A percentile compares a stretch with the other conserved stretches of the same genome.
phyloP scores from a whole-genome alignment of 202 grass and related monocot genomes.

The Panicum hallii region DNA sequence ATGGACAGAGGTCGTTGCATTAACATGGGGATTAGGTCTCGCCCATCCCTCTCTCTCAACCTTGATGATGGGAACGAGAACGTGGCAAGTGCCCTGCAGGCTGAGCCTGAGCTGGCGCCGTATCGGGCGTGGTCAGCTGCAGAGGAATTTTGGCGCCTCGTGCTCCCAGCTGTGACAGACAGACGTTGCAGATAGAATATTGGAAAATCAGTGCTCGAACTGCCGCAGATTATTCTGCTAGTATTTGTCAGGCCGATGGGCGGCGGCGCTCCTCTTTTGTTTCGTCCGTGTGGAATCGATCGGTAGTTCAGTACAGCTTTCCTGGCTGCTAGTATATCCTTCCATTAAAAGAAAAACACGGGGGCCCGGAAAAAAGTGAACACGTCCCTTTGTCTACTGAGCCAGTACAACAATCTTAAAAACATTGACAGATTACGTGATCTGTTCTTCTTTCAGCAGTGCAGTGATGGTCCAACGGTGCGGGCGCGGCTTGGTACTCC shows the following conservation, averaged over 20 bases:
- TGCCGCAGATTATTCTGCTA: constrained; percentile 20
- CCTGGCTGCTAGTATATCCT: no score
- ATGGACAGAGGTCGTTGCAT: constrained; percentile 10
- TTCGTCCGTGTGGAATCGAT: background rate
- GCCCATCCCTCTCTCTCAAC: background rate
- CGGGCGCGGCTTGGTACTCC: no score
- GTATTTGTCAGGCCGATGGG: background rate
- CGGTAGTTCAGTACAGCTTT: background rate
- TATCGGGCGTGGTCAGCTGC: background rate
- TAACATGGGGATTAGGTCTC: constrained; percentile 20
- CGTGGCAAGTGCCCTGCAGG: constrained; percentile 23
- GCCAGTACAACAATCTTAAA: no score
- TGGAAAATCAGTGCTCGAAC: background rate
- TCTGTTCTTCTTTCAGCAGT: background rate
- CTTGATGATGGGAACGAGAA: background rate
- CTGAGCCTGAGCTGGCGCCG: background rate
- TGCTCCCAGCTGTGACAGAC: background rate
- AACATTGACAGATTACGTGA: background rate
- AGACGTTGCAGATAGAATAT: background rate
- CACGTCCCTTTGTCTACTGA: no score
- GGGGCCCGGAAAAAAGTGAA: no score
- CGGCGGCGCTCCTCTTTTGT: background rate
- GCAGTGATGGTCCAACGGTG: background rate
- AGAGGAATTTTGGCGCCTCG: constrained; percentile 1
- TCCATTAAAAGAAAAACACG: no score